Evolutionary conservation across 805 yeast species (phyloP).

Genomic region (Peterozyma toletana): DNA sequence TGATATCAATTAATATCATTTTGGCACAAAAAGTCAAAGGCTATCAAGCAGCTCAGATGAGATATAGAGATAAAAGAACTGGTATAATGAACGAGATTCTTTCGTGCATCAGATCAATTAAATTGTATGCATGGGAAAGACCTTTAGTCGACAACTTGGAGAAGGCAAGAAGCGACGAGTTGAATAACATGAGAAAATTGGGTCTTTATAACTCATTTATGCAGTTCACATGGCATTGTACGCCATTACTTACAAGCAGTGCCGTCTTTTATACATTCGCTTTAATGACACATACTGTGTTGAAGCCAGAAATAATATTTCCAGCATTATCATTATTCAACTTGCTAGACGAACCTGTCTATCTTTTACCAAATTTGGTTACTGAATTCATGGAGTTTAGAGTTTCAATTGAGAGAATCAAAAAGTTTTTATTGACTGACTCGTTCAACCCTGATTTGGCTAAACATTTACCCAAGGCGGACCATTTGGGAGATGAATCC

Average conservation of each 20-base stretch:
- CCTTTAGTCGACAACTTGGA: slow-evolving; percentile 49
- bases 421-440: slow-evolving; percentile 27
- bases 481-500: slow-evolving; percentile 15
- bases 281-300: slow-evolving; percentile 26
- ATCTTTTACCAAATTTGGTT: slow-evolving; percentile 38
- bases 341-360: slow-evolving; percentile 38
- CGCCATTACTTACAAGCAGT: slow-evolving; percentile 45
- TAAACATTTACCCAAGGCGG: slow-evolving; percentile 11
- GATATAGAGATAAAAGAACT: slow-evolving; percentile 51
- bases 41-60: slow-evolving; percentile 49
- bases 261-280: slow-evolving; percentile 40
- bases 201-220: slow-evolving; percentile 27
- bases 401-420: slow-evolving; percentile 43
- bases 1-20: slow-evolving; percentile 49
- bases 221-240: slow-evolving; percentile 40
- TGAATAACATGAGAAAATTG: slow-evolving; percentile 33
- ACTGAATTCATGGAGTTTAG: slow-evolving; percentile 39
- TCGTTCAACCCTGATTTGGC: slow-evolving; percentile 29
- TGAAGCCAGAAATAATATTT: slow-evolving; percentile 49
- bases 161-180: slow-evolving; percentile 52
- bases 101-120: slow-evolving; percentile 53
- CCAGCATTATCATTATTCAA: slow-evolving; percentile 47
- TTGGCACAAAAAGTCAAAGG: slow-evolving; percentile 36
- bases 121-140: slow-evolving; percentile 63
- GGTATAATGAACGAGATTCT: slow-evolving; percentile 50